A percentile compares a stretch with the other conserved stretches of the same genome.
Evolutionary conservation across 345 rosid species (phyloP).

Genomic region (Salix udensis): DNA sequence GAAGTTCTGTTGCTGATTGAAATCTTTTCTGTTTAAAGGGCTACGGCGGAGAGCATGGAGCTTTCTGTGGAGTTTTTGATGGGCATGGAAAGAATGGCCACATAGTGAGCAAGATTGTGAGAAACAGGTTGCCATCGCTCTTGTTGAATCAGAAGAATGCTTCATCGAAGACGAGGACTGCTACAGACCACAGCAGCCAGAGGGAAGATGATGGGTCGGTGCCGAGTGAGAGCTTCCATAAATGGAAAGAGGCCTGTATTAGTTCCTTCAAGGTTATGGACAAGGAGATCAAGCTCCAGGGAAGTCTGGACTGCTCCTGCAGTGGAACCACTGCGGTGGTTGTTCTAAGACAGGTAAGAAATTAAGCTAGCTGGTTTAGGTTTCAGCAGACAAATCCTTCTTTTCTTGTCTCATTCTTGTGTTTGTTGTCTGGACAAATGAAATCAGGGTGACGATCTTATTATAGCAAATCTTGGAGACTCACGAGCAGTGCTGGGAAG

Average conservation of each 20-base stretch:
- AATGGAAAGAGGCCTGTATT: slow-evolving; percentile 46
- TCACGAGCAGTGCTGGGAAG: slow-evolving; percentile 78
- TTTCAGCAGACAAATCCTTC: background rate
- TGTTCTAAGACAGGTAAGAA: slow-evolving; percentile 54
- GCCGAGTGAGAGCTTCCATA: slow-evolving; percentile 17
- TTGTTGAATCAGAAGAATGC: slow-evolving; percentile 49
- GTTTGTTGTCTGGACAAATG: background rate
- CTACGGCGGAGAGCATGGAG: slow-evolving; percentile 57
- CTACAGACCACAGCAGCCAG: background rate
- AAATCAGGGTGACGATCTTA: slow-evolving; percentile 59
- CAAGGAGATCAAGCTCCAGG: slow-evolving; percentile 59
- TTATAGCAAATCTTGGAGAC: slow-evolving; percentile 85
- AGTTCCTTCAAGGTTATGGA: slow-evolving; percentile 63
- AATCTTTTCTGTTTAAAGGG: slow-evolving; percentile 32
- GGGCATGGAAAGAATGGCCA: slow-evolving; percentile 90
- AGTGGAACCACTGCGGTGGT: slow-evolving; percentile 85
- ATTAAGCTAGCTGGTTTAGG: background rate
- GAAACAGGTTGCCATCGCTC: slow-evolving; percentile 55
- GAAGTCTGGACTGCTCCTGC: slow-evolving; percentile 53
- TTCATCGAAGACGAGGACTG: slow-evolving; percentile 7
- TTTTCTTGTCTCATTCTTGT: background rate
- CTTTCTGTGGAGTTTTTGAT: slow-evolving; percentile 70
- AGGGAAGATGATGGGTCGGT: background rate
- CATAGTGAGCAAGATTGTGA: slow-evolving; percentile 57
- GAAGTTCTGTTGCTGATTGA: background rate